These are phyloP conservation scores for Dipteronia dyeriana DNA, from an alignment of 345 rosid species.

Conservation along the genomic window DNA sequence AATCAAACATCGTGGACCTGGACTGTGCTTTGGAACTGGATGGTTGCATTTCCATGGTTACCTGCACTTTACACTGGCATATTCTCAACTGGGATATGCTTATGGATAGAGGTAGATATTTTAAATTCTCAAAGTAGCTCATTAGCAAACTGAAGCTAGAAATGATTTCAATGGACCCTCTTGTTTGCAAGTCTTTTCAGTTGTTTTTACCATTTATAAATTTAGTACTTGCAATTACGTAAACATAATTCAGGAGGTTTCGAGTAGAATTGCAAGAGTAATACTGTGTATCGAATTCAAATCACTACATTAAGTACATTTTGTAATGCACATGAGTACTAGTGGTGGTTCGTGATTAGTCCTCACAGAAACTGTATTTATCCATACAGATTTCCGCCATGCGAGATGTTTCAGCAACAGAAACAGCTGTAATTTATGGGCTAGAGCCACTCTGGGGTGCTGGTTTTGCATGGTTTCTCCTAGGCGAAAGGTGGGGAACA, in stretches of 20 bases:
- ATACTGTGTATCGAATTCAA: neutral
- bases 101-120: conserved; percentile 25
- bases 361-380: neutral
- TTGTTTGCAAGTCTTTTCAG: neutral
- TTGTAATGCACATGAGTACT: neutral
- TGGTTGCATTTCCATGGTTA: conserved; percentile 28
- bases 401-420: conserved; percentile 32
- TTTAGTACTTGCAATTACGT: neutral
- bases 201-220: neutral
- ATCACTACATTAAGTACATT: neutral
- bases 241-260: neutral
- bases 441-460: conserved; percentile 38
- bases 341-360: neutral
- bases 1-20: conserved; percentile 18
- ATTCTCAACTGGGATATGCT: conserved; percentile 31
- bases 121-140: neutral
- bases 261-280: neutral
- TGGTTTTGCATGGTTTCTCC: conserved; percentile 39
- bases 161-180: neutral
- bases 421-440: conserved; percentile 33
- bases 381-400: conserved; percentile 34
- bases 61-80: conserved; percentile 30
- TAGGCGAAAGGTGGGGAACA: conserved; percentile 35
- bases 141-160: neutral
- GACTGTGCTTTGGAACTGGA: conserved; percentile 21